Evolutionary conservation across 1,284 basidiomycete species (phyloP), one percentile per base, ranked within the genome.

Genomic region (Irpex sp.): DNA sequence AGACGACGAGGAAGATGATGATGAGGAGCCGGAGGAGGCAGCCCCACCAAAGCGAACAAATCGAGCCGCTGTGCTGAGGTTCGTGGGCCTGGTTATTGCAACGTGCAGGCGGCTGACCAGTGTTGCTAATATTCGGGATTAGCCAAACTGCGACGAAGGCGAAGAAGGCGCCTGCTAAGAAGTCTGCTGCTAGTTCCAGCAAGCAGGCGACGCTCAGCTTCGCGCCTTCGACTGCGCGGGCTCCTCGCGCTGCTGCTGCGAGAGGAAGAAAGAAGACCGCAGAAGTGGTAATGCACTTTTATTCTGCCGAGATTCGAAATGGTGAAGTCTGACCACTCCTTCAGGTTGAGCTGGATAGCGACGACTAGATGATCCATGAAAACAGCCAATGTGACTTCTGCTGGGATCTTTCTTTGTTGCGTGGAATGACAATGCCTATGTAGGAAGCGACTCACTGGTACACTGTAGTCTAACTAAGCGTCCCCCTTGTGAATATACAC

Each of bases 51-150:
- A 89, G 70, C 81, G 80, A 65, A 86, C 86, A n/a, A 88, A 83
- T 69, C 81, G 89, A 61, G 85, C 87, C 19, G 84, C 88, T 9
- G 81, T 88, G 8, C 71, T 88, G 47, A 89, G 84, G 86, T 89
- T 71, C 63, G 76, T 72, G 40, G 15, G 15, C 64, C 26, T 9
- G 54, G 11, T 58, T 49, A 37, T 21, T 9, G 5, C 40, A 47
- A 59, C n/a, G 48, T 52, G 26, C 66, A 64, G 58, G 19, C 58
- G 34, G 57, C 52, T 64, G 62, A 49, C 60, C 60, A 51, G 62
- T 71, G 4, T 67, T 62, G 65, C 64, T 65, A 59, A 66, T 47
- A 52, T 59, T 60, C 57, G 52, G 57, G 59, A 59, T 61, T 21
- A 77, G 74, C 64, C 72, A 82, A 77, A 37, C 61, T 9, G 68